Evolutionary conservation across 495 filamentous ascomycete species (phyloP).

Genomic region (Penicillium daleae): DNA sequence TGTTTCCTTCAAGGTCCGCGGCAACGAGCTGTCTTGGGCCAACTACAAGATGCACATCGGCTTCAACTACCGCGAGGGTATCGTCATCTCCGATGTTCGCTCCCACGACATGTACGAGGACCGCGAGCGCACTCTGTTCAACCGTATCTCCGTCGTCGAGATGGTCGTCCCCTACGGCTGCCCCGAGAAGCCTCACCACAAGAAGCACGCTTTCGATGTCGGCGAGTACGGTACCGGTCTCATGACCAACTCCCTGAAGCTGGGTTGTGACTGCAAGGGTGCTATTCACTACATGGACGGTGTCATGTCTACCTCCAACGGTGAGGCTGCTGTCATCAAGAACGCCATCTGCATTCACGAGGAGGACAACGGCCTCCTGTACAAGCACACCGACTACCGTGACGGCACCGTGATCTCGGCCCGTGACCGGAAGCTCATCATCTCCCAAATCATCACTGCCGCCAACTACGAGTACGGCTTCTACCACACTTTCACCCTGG

Average conservation of each 20-base stretch:
- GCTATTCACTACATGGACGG: constrained; percentile 91
- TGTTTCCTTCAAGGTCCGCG: constrained; percentile 45
- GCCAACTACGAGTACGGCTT: constrained; percentile 98
- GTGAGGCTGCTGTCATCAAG: constrained; percentile 77
- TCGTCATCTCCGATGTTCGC: constrained; percentile 88
- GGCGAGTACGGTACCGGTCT: constrained; percentile 95
- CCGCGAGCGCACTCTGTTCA: constrained; percentile 78
- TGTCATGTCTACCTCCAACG: constrained; percentile 80
- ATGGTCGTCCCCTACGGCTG: constrained; percentile 98
- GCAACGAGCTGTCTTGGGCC: constrained; percentile 44
- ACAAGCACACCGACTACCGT: constrained; percentile 96
- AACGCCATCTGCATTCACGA: constrained; percentile 98
- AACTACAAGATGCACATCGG: constrained; percentile 58
- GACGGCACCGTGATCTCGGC: constrained; percentile 87
- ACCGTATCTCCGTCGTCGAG: constrained; percentile 89
- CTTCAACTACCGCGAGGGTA: constrained; percentile 93
- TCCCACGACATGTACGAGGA: constrained; percentile 89
- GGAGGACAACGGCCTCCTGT: constrained; percentile 90
- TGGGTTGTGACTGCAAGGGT: constrained; percentile 96
- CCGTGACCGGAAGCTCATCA: constrained; percentile 81
- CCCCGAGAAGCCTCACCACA: constrained; percentile 88
- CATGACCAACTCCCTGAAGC: constrained; percentile 88
- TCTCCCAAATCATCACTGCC: constrained; percentile 94
- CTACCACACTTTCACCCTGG: constrained; percentile 93
- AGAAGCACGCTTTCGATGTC: constrained; percentile 93